These are phyloP conservation scores for Mrakia frigida DNA, from an alignment of 768 basidiomycete species.

Conservation along the genomic window DNA sequence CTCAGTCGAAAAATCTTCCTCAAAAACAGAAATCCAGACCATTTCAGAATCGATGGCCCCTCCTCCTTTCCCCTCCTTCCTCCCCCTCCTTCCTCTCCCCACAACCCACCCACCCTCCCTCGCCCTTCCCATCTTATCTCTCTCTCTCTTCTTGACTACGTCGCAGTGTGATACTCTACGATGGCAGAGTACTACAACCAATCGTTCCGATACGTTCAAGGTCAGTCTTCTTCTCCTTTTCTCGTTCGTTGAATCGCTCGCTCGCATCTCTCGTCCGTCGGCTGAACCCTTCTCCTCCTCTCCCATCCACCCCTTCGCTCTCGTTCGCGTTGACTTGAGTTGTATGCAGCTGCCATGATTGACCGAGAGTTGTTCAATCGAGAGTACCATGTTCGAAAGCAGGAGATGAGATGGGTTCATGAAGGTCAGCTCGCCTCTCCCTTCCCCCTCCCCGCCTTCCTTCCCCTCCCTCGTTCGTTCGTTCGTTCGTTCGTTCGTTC, in stretches of 20 bases:
- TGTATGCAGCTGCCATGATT: not conserved
- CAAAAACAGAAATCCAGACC: too few species aligned
- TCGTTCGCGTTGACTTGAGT: not conserved
- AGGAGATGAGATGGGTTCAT: conserved; percentile 4
- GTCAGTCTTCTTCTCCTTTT: not conserved
- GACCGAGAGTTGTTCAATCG: not conserved
- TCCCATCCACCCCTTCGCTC: not conserved
- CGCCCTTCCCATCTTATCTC: not conserved
- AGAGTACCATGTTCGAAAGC: not conserved
- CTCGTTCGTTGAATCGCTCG: not conserved
- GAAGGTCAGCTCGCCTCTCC: not conserved
- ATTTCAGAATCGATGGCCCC: not conserved
- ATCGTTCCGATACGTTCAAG: not conserved
- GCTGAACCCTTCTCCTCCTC: not conserved
- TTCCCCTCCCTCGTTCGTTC: too few species aligned
- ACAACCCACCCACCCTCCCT: not conserved
- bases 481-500: too few species aligned
- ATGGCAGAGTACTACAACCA: too few species aligned
- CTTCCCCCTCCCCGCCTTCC: too few species aligned
- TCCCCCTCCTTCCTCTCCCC: not conserved
- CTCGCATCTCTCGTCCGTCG: not conserved
- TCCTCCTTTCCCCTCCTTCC: not conserved
- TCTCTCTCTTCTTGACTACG: too few species aligned
- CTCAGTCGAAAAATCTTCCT: too few species aligned
- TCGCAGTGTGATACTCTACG: too few species aligned